Evolutionary conservation across 345 rosid species (phyloP), one percentile per base, ranked within the genome.

Genomic region (Eucalyptus tenuipes): DNA sequence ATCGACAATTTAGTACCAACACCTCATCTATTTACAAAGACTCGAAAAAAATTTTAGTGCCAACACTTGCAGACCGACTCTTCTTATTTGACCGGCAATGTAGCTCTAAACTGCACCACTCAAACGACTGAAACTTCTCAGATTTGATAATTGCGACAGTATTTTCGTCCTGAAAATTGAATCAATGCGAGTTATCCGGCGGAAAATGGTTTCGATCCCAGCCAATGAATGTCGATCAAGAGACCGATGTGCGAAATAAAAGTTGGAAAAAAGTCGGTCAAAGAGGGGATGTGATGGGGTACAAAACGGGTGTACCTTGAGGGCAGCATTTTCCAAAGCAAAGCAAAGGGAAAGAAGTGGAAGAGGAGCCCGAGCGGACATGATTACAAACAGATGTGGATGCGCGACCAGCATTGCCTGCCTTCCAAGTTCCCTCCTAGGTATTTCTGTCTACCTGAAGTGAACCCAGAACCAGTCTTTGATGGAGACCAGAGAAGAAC

Each of bases 321-420:
- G 81, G 81, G 81, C 45, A 37, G 81, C 8, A 71, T 20, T 71
- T 37, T 71, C 81, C 81, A 3, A 18, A 71, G 45, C 81, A 10
- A 37, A 71, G 81, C 45, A 71, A 71, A 40, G 45, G 1, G 45
- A 40, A 75, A 20, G 82, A 2, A 40, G 47, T 20, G 82, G 47
- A 18, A 40, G 82, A 37, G 47, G 84, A 20, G 47, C 15, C 47
- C 0, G 15, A 75, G 84, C 4, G 84, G 84, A 64, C 84, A 75
- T 75, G 47, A 75, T 75, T 75, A 42, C 16, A 1, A 1, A 55
- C 47, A 50, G 89, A 17, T 87, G 91, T 53, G 86, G 87, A 68
- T 82, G 89, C 57, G 71, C 59, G 52, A 89, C 90, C 55, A 90
- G 87, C 37, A 79, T 27, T n/a, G 89, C 20, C 89, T 81, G 42